Conservation (phyloP, 129 eudicot genomes). For the Smallanthus sonchifolius region DNA sequence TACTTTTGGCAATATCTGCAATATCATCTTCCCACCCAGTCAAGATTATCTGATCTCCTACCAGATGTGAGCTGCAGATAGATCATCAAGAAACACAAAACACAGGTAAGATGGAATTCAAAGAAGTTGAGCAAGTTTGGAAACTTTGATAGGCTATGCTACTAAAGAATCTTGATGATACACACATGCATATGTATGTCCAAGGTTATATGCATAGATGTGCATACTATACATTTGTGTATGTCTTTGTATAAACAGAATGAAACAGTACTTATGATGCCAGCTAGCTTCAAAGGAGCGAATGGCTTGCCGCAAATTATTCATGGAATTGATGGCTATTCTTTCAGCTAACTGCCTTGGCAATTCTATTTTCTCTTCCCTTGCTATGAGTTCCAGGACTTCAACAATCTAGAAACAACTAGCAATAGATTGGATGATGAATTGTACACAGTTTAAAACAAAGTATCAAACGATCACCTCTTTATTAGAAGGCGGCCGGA, state of each 20-base stretch:
- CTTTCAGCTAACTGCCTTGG: conserved; percentile 51
- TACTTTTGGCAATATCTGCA: conserved; percentile 51
- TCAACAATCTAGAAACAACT: conserved; percentile 47
- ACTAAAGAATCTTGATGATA: not conserved
- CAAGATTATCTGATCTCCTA: conserved; percentile 54
- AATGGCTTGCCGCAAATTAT: conserved; percentile 75
- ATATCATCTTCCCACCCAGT: conserved; percentile 86
- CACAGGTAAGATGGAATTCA: not conserved
- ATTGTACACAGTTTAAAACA: not conserved
- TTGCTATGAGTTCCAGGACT: conserved; percentile 59
- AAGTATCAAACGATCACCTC: conserved; percentile 39
- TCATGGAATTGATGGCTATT: conserved; percentile 64
- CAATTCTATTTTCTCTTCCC: conserved; percentile 52
- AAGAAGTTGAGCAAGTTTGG: not conserved
- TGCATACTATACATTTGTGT: not conserved
- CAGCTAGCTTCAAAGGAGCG: conserved; percentile 83
- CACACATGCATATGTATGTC: not conserved
- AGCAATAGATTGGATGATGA: not conserved
- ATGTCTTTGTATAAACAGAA: not conserved
- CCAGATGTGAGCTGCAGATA: conserved; percentile 36
- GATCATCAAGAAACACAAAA: conserved; percentile 16
- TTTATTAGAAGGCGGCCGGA: conserved; percentile 56
- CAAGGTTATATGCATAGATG: not conserved
- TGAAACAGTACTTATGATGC: conserved; percentile 49
- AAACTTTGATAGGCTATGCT: not conserved